phyloP scores from a whole-genome alignment of 2,329 filamentous ascomycete genomes.

The Ilyonectria mors-panacis region DNA sequence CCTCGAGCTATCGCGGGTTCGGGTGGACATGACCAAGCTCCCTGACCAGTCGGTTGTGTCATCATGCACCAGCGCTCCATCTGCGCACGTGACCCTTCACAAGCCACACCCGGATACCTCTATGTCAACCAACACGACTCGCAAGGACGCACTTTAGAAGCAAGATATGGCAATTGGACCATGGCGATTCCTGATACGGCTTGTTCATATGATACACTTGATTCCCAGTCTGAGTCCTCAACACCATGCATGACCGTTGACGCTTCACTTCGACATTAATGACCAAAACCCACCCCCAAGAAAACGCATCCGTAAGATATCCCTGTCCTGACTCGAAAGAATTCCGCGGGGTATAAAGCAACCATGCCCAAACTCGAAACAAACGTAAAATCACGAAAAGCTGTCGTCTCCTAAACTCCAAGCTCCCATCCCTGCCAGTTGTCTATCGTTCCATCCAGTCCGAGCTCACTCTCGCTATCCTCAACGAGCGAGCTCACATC shows the following conservation, averaged over 20 bases:
- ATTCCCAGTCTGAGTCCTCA: conserved; percentile 30
- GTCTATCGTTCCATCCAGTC: conserved; percentile 28
- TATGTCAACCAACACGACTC: neutral
- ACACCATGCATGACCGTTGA: conserved; percentile 40
- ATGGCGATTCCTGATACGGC: conserved; percentile 18
- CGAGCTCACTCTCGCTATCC: too few relatives aligned
- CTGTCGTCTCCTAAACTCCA: conserved; percentile 40
- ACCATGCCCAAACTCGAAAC: conserved; percentile 42
- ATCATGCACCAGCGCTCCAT: conserved; percentile 45
- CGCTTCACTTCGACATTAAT: conserved; percentile 29
- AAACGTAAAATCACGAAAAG: conserved; percentile 29
- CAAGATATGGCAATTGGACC: neutral
- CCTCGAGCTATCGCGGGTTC: conserved; percentile 47
- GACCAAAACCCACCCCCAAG: conserved; percentile 28
- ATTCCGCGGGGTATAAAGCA: conserved; percentile 52
- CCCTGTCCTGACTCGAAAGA: conserved; percentile 43
- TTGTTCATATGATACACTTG: conserved; percentile 27
- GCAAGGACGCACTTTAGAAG: neutral
- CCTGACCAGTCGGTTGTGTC: conserved; percentile 49
- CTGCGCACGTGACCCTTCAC: conserved; percentile 49
- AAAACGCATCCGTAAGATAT: conserved; percentile 33
- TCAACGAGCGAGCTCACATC: conserved; percentile 56
- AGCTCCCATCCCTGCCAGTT: conserved; percentile 20
- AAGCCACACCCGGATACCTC: conserved; percentile 11
- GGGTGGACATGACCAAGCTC: conserved; percentile 48